Percentiles rank a stretch among this genome's conserved stretches.
phyloP scores from a whole-genome alignment of 768 basidiomycete genomes.

The Rhodotorula diobovata region DNA sequence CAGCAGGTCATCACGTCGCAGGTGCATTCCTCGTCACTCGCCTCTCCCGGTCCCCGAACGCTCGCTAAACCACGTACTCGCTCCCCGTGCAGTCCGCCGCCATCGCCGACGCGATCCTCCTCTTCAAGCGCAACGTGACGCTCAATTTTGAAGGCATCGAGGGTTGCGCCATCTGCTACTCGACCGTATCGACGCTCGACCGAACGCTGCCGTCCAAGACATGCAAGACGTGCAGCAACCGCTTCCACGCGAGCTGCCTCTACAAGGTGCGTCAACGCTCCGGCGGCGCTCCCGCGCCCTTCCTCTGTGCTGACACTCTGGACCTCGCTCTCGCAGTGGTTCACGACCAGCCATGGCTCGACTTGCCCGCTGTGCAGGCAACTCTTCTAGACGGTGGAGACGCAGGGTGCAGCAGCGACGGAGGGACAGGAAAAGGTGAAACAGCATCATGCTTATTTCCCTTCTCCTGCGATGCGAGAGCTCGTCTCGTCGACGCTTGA shows the following conservation, averaged over 20 bases:
- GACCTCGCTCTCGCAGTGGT: constrained; percentile 13
- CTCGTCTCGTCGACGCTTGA: no score
- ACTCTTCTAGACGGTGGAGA: constrained; percentile 27
- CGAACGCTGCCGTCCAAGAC: constrained; percentile 80
- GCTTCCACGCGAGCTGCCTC: constrained; percentile 42
- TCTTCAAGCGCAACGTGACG: constrained; percentile 91
- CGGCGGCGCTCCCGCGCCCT: background rate
- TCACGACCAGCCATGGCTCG: constrained; percentile 19
- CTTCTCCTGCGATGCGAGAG: no score
- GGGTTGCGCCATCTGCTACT: constrained; percentile 95
- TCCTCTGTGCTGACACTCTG: background rate
- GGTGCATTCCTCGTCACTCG: constrained; percentile 52
- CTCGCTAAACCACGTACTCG: background rate
- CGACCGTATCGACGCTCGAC: constrained; percentile 63
- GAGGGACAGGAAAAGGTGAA: no score
- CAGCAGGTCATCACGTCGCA: constrained; percentile 85
- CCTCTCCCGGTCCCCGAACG: background rate
- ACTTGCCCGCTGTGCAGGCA: constrained; percentile 36
- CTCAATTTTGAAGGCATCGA: constrained; percentile 92
- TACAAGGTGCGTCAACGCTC: constrained; percentile 22
- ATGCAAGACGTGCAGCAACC: constrained; percentile 56
- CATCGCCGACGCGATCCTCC: constrained; percentile 74
- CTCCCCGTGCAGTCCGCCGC: constrained; percentile 65
- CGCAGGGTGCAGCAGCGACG: no score
- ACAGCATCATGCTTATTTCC: no score